Evolutionary conservation across 495 filamentous ascomycete species (phyloP), one percentile per base, ranked within the genome.

Genomic region (Trichoderma gamsii): DNA sequence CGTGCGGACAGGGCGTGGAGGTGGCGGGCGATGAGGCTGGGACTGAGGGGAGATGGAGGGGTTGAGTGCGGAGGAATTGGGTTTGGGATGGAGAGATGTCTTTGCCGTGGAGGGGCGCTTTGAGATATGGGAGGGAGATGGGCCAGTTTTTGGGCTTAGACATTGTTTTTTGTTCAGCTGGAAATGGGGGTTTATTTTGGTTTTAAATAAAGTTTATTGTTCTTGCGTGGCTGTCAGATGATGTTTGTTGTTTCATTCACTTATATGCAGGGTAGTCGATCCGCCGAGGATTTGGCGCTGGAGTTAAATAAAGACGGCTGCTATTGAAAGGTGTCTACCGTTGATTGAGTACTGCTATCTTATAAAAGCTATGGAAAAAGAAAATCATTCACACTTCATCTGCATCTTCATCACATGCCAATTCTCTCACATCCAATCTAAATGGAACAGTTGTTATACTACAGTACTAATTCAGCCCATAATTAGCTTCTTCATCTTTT

Each of bases 101-200:
- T 52, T 77, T 73, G 27, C 85, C 85, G 79, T 84, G 85, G 18
- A 69, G 70, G 5, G 85, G 84, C 23, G 72, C 67, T 0, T 73
- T 79, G 43, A 90, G 78, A 73, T 88, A 90, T 1, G 78, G 73
- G 52, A 87, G 70, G 41, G 77, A 66, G 4, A 74, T 15, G 9
- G 88, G 88, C 88, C 88, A 90, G 73, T 85, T 85, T 70, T 77
- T 78, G 1, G 86, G 85, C n/a, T 70, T 44, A 41, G 49, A n/a
- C 41, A 69, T 68, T 41, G 9, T 66, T 65, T 27, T 52, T 56
- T 21, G 3, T 9, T 56, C 21, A 56, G 12, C 0, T 15, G 43
- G 43, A 18, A 46, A 46, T 16, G 43, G 12, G 43, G 13, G 5
- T 4, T 46, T 16, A 2, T 4, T n/a, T 63, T 4, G n/a, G 6